Evolutionary conservation across 495 filamentous ascomycete species (phyloP).

Genomic region (Paragyromitra xinjiangensis): DNA sequence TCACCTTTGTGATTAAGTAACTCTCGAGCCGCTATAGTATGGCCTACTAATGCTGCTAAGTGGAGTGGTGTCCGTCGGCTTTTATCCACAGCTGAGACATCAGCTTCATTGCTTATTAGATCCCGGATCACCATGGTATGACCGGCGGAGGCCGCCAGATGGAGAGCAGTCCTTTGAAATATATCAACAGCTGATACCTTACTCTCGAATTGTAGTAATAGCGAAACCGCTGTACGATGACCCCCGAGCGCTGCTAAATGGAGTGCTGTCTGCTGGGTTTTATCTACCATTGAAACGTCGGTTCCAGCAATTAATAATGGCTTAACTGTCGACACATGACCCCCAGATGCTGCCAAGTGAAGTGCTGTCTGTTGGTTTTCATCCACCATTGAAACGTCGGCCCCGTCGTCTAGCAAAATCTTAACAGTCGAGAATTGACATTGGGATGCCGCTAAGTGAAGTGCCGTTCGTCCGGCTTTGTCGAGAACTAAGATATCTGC

Average conservation of each 20-base stretch:
- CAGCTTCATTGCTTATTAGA: not conserved
- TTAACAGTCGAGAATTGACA: not conserved
- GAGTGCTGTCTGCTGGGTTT: not conserved
- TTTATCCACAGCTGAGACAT: not conserved
- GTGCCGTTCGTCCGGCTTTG: not conserved
- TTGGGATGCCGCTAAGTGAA: conserved; percentile 8
- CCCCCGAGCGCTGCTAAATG: not conserved
- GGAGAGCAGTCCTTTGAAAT: too few species aligned
- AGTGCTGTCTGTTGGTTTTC: conserved; percentile 18
- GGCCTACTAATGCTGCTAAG: not conserved
- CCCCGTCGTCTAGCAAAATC: not conserved
- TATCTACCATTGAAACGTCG: not conserved
- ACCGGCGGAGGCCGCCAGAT: not conserved
- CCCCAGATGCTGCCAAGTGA: conserved; percentile 3
- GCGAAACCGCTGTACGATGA: too few species aligned
- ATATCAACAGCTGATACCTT: too few species aligned
- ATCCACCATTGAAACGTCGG: not conserved
- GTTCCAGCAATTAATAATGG: not conserved
- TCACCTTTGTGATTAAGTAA: not conserved
- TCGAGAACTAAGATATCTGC: not conserved
- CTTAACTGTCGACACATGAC: not conserved
- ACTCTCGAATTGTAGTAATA: too few species aligned
- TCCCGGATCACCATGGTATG: not conserved
- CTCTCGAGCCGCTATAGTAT: not conserved
- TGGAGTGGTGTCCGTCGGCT: not conserved